Evolutionary conservation across 78 protist genomes (phyloP), one percentile per base, ranked within the genome.

Genomic region (Polysphondylium violaceum): DNA sequence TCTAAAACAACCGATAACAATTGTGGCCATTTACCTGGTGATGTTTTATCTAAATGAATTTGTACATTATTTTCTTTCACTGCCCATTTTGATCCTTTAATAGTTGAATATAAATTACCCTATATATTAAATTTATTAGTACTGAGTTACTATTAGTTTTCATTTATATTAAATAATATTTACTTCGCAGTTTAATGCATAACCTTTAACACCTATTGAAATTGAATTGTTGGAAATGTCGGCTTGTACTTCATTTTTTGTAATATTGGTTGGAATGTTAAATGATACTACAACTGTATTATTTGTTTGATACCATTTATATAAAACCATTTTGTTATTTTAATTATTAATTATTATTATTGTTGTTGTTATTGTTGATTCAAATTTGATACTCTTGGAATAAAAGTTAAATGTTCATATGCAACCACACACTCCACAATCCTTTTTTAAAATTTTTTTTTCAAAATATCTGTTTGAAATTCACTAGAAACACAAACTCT

Each of bases 231-330:
- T 50, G 9, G 56, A 33, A 17, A 81, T 41, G 11, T 81, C 90
- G 17, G 90, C 51, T 2, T 68, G 29, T 12, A 81, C 56, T 43
- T 81, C 90, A 23, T 27, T 19, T 44, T 69, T 68, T 29, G 56
- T 69, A 53, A 69, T 33, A 41, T 35, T 16, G 25, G 43, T 43
- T 25, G 90, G 78, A 40, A 58, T 40, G 11, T 50, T 35, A 59
- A 81, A 58, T 23, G 72, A 35, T 2, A 81, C 60, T 5, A 41
- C 75, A 3, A 81, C 90, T 35, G 43, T 33, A 69, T n/a, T 69
- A 58, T 64, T 81, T n/a, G 31, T 44, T 69, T 81, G 90, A 58
- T 69, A 43, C 90, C 90, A 81, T 31, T 38, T 81, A 43, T 65
- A 81, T n/a, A n/a, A n/a, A n/a, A n/a, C n/a, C 61, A 81, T 72